Evolutionary conservation across 2,329 filamentous ascomycete genomes (phyloP).

Genomic region (Aschersonia sp.): DNA sequence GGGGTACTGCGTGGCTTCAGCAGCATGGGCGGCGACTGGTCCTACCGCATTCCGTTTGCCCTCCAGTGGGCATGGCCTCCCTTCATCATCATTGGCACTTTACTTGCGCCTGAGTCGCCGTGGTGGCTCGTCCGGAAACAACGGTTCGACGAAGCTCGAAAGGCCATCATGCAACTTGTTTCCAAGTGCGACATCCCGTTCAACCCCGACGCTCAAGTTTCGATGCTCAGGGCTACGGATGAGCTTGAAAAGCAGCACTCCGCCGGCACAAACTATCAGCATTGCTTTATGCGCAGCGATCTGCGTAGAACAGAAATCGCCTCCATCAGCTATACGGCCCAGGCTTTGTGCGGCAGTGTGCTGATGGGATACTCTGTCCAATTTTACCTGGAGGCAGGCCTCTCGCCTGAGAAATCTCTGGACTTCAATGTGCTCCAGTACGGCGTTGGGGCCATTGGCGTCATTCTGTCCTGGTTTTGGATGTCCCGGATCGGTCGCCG

Average conservation of each 20-base stretch:
- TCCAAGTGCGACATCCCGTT: conserved; percentile 14
- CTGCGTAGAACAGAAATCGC: conserved; percentile 23
- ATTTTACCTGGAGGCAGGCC: conserved; percentile 37
- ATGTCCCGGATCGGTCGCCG: conserved; percentile 57
- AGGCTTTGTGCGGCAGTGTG: conserved; percentile 38
- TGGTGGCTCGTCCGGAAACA: conserved; percentile 41
- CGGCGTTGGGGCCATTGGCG: conserved; percentile 53
- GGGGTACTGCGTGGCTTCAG: conserved; percentile 23
- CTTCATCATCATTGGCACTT: conserved; percentile 24
- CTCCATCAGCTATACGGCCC: conserved; percentile 31
- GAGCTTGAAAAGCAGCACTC: conserved; percentile 12
- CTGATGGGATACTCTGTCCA: conserved; percentile 42
- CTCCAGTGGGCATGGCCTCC: conserved; percentile 30
- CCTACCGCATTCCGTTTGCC: conserved; percentile 27
- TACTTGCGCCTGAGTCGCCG: conserved; percentile 32
- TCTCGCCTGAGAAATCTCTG: conserved; percentile 28
- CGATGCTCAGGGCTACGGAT: conserved; percentile 27
- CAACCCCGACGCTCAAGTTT: conserved; percentile 11
- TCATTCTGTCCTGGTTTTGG: conserved; percentile 58
- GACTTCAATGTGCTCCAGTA: conserved; percentile 39
- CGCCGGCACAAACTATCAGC: conserved; percentile 19
- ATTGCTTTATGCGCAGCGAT: conserved; percentile 27
- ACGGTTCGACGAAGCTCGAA: conserved; percentile 22
- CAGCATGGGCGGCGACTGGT: conserved; percentile 19
- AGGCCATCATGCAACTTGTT: conserved; percentile 29